phyloP scores from a whole-genome alignment of 2,329 filamentous ascomycete genomes.

The Gremmenia infestans region DNA sequence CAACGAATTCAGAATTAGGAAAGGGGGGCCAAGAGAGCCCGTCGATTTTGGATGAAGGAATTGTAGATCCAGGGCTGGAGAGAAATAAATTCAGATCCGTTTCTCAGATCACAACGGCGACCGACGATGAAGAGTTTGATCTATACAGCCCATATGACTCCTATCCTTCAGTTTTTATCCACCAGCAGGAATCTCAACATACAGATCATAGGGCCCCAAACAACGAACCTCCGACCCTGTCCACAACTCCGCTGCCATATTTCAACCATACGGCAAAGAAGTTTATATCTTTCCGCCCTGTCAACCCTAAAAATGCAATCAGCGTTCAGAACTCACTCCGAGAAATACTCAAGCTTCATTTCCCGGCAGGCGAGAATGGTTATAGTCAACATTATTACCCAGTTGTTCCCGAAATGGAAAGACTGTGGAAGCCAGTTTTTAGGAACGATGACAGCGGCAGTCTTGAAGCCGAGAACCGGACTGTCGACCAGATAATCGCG shows the following conservation, averaged over 20 bases:
- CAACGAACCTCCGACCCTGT: constrained; percentile 2
- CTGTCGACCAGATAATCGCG: constrained; percentile 54
- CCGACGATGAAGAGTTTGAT: constrained; percentile 11
- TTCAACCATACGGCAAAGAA: constrained; percentile 6
- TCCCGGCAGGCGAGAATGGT: constrained; percentile 43
- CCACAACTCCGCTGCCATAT: constrained; percentile 1
- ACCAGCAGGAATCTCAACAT: background rate
- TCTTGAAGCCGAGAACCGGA: constrained; percentile 32
- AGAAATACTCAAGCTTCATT: constrained; percentile 45
- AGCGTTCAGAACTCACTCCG: constrained; percentile 54
- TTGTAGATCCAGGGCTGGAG: background rate
- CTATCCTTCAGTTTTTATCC: constrained; percentile 4
- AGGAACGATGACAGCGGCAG: constrained; percentile 17
- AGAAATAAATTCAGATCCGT: background rate
- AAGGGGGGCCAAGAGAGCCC: constrained; percentile 1
- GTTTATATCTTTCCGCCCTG: constrained; percentile 19
- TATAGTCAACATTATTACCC: constrained; percentile 46
- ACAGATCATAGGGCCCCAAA: background rate
- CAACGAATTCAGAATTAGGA: background rate
- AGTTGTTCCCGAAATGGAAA: constrained; percentile 43
- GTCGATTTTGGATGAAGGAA: background rate
- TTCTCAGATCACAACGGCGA: constrained; percentile 10
- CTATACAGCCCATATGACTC: constrained; percentile 7
- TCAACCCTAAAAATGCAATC: constrained; percentile 36
- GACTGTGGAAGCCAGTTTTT: constrained; percentile 32